Conservation (phyloP, 2,329 filamentous ascomycete species). For the Talaromyces verruculosus region DNA sequence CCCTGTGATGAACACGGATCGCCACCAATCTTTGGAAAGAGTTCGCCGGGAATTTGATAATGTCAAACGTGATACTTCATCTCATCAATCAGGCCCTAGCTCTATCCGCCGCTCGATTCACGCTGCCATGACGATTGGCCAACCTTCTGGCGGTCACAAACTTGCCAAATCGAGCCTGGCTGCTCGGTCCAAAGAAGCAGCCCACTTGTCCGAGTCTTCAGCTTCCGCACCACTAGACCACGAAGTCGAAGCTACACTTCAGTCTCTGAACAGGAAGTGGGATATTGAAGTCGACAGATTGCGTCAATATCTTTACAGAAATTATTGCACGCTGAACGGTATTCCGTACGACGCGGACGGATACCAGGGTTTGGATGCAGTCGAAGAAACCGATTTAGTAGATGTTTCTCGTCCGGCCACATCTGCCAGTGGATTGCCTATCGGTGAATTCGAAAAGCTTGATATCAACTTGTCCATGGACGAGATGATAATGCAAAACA, state of each 20-base stretch:
- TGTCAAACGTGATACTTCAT: slow-evolving; percentile 44
- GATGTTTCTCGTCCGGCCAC: slow-evolving; percentile 45
- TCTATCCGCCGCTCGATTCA: slow-evolving; percentile 47
- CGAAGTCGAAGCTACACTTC: slow-evolving; percentile 44
- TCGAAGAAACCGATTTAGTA: slow-evolving; percentile 26
- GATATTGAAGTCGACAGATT: slow-evolving; percentile 45
- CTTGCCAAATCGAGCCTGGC: slow-evolving; percentile 32
- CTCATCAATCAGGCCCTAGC: slow-evolving; percentile 33
- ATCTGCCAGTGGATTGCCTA: slow-evolving; percentile 40
- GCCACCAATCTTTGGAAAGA: slow-evolving; percentile 60
- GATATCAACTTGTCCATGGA: slow-evolving; percentile 34
- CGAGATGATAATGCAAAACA: slow-evolving; percentile 24
- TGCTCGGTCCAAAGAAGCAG: slow-evolving; percentile 17
- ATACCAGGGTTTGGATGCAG: slow-evolving; percentile 22
- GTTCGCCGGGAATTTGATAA: slow-evolving; percentile 58
- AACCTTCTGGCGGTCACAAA: slow-evolving; percentile 33
- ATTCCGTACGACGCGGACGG: slow-evolving; percentile 22
- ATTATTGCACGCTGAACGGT: slow-evolving; percentile 46
- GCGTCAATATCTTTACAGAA: slow-evolving; percentile 47
- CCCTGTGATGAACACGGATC: slow-evolving; percentile 63
- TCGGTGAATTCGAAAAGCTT: slow-evolving; percentile 38
- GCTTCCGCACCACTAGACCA: slow-evolving; percentile 33
- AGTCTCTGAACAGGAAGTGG: slow-evolving; percentile 48
- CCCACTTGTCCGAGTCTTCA: slow-evolving; percentile 22
- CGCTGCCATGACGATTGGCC: slow-evolving; percentile 39